Percentiles rank a stretch among this genome's conserved stretches.
Evolutionary conservation across 1,284 basidiomycete species (phyloP).

Genomic region (Cryptococcus sp.): DNA sequence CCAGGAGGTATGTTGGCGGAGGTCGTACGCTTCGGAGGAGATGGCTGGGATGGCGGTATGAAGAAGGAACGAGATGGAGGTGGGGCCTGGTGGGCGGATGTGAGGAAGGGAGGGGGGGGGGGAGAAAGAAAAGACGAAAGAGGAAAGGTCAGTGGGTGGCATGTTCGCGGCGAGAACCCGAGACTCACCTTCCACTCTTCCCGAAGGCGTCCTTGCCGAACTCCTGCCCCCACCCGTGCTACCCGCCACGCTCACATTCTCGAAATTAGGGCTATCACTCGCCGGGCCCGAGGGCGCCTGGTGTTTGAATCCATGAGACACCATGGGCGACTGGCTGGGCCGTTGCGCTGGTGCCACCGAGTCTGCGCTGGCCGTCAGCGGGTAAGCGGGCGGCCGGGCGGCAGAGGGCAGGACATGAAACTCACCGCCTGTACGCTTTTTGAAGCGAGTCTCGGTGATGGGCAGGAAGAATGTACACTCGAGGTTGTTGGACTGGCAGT

Average conservation of each 20-base stretch:
- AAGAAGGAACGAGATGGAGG: conserved; percentile 77
- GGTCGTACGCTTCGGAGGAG: conserved; percentile 81
- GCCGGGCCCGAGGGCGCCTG: background rate
- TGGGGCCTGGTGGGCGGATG: conserved; percentile 62
- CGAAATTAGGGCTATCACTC: conserved; percentile 3
- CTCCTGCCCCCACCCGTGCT: background rate
- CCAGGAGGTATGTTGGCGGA: conserved; percentile 76
- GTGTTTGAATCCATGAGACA: background rate
- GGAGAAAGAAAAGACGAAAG: background rate
- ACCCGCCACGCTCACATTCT: background rate
- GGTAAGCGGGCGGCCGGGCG: too few species aligned
- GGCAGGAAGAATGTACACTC: conserved; percentile 96
- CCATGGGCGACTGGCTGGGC: background rate
- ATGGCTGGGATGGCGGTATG: conserved; percentile 81
- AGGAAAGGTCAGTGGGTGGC: background rate
- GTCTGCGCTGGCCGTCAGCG: background rate
- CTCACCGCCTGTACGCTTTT: conserved; percentile 72
- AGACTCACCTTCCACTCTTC: conserved; percentile 13
- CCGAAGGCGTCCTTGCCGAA: background rate
- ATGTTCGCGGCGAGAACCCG: background rate
- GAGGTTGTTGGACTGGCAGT: conserved; percentile 68
- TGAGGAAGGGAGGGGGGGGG: background rate
- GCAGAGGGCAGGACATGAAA: background rate
- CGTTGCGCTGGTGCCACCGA: background rate
- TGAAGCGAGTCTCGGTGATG: conserved; percentile 96